Evolutionary conservation across 1,284 basidiomycete species (phyloP), one percentile per base, ranked within the genome.

Genomic region (Malassezia nana): DNA sequence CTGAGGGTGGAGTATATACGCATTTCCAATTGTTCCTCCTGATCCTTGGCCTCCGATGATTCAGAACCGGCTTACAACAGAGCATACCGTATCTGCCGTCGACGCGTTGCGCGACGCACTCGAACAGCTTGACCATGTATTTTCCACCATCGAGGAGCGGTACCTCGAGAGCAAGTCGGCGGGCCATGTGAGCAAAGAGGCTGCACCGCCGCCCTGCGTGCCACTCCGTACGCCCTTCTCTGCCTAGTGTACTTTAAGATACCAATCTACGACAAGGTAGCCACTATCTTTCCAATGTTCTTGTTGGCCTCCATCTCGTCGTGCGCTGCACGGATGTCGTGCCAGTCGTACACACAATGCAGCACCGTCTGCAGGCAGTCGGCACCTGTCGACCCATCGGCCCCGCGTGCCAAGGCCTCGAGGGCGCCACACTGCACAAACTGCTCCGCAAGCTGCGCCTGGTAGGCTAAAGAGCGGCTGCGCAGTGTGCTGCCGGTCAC

Each of bases 401-500:
- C 30, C 3, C 60, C 62, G 4, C 30, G 28, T 5, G 48, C 47
- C 35, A 63, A 45, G 33, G 47, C 46, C 6, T 59, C 55, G 16
- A 65, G 35, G 8, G 52, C 45, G n/a, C 63, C 63, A 22, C 38
- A 49, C 20, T 54, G 47, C 9, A 68, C 54, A 66, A 85, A 89
- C 79, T 81, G 79, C 43, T 79, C 74, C 46, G 94, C 81, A 29
- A 95, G 78, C 15, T 85, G 79, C 4, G 81, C 78, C 76, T 95
- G 90, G 75, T 95, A 95, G 57, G 81, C 79, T 26, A 80, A 70
- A n/a, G 81, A 80, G 45, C 89, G 82, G 20, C 85, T 84, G 32
- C 90, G 83, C 35, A 95, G 78, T 0, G 89, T 94, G 12, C 86
- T 87, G 20, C 90, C 91, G 75, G 90, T 84, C 50, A 98, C 84